phyloP scores from a whole-genome alignment of 2,329 filamentous ascomycete genomes.

The Ophiostoma piceae region DNA sequence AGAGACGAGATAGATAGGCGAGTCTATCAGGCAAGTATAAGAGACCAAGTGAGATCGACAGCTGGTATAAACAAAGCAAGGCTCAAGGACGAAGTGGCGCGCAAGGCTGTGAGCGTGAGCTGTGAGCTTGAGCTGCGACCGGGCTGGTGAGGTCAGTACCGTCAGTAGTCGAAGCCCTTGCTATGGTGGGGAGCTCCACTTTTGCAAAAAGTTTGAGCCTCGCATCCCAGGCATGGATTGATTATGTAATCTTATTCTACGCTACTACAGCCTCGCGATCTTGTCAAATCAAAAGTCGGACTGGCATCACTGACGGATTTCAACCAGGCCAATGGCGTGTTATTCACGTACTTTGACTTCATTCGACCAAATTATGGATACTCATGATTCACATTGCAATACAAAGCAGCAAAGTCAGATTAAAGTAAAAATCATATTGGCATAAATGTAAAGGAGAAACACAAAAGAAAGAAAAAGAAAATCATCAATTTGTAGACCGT shows the following conservation, averaged over 20 bases:
- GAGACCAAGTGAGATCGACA: neutral
- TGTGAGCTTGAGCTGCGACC: neutral
- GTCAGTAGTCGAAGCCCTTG: neutral
- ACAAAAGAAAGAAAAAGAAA: neutral
- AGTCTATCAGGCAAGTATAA: neutral
- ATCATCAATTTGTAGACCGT: neutral
- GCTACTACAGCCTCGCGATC: neutral
- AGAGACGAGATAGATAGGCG: neutral
- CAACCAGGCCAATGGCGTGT: neutral
- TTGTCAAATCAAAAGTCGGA: neutral
- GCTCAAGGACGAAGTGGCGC: neutral
- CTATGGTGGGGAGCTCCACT: conserved; percentile 1
- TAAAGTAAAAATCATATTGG: neutral
- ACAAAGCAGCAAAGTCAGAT: neutral
- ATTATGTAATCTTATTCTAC: neutral
- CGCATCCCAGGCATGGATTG: neutral
- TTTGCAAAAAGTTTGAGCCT: neutral
- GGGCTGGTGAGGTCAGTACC: neutral
- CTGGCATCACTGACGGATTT: neutral
- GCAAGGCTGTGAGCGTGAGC: conserved; percentile 6
- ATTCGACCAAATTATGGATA: neutral
- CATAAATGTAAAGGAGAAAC: neutral
- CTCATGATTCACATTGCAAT: neutral
- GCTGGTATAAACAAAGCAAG: neutral
- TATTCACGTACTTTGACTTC: neutral